A percentile compares a stretch with the other conserved stretches of the same genome.
phyloP scores from a whole-genome alignment of 371 early-diverging fungal genomes.

The Batkoa obscura region DNA sequence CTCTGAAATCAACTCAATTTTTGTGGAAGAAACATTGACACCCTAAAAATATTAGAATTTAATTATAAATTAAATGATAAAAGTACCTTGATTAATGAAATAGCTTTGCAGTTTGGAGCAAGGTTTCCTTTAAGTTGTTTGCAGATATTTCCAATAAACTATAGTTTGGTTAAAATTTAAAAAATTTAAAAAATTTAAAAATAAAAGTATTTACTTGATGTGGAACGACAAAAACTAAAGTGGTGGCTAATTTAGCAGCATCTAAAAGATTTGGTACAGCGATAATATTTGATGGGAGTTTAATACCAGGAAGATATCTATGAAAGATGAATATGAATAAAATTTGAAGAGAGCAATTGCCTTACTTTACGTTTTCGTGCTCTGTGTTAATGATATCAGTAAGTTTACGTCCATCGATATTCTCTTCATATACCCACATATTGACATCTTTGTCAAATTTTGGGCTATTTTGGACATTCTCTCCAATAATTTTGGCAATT shows the following conservation, averaged over 20 bases:
- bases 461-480: slow-evolving; percentile 45
- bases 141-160: slow-evolving; percentile 75
- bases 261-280: slow-evolving; percentile 67
- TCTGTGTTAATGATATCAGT: slow-evolving; percentile 89
- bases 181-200: background rate
- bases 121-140: slow-evolving; percentile 53
- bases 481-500: slow-evolving; percentile 83
- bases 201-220: slow-evolving; percentile 36
- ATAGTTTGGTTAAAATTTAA: background rate
- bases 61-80: background rate
- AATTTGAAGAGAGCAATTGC: slow-evolving; percentile 7
- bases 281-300: slow-evolving; percentile 72
- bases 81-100: slow-evolving; percentile 70
- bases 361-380: slow-evolving; percentile 84
- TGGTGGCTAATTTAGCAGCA: slow-evolving; percentile 59
- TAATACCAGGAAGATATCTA: slow-evolving; percentile 64
- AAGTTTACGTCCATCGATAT: slow-evolving; percentile 60
- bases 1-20: slow-evolving; percentile 71
- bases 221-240: slow-evolving; percentile 90
- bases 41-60: slow-evolving; percentile 20
- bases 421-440: slow-evolving; percentile 95
- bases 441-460: slow-evolving; percentile 62
- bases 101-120: slow-evolving; percentile 52
- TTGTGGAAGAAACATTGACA: slow-evolving; percentile 51
- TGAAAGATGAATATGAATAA: background rate